A percentile compares a stretch with the other conserved stretches of the same genome.
Evolutionary conservation across 768 basidiomycete genomes (phyloP).

Genomic region (Artomyces pyxidatus): DNA sequence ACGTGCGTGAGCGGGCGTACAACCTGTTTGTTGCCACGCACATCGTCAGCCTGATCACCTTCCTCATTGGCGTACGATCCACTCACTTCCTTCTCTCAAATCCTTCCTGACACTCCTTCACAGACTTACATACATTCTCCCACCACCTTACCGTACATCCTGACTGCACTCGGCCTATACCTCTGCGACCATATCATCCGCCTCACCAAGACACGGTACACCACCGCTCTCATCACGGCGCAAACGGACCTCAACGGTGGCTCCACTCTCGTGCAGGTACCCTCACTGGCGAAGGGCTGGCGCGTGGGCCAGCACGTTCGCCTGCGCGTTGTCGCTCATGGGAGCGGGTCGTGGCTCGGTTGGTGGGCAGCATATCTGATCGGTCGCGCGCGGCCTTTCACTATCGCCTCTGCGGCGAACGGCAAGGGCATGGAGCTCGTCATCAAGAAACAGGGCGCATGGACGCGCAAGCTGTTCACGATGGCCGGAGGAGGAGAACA

Average conservation of each 20-base stretch:
- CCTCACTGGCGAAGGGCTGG: constrained; percentile 42
- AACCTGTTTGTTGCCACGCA: constrained; percentile 37
- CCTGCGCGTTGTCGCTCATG: constrained; percentile 33
- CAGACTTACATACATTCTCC: constrained; percentile 16
- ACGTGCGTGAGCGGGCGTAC: constrained; percentile 34
- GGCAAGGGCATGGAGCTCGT: constrained; percentile 40
- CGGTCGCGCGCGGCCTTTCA: constrained; percentile 26
- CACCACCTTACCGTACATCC: constrained; percentile 33
- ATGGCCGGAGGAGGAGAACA: constrained; percentile 30
- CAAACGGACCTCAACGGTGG: constrained; percentile 32
- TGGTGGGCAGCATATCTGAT: constrained; percentile 19
- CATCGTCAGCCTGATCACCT: constrained; percentile 33
- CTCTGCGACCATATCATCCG: constrained; percentile 38
- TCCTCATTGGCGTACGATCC: constrained; percentile 23
- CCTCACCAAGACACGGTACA: constrained; percentile 37
- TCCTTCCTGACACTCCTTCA: not conserved
- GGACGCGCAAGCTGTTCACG: constrained; percentile 38
- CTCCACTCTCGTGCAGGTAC: constrained; percentile 40
- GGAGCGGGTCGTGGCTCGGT: constrained; percentile 28
- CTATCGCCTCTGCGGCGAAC: constrained; percentile 37
- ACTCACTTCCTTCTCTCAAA: not conserved
- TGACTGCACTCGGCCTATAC: constrained; percentile 33
- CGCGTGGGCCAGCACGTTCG: constrained; percentile 55
- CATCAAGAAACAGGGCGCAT: constrained; percentile 42
- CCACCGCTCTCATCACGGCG: constrained; percentile 34